Evolutionary conservation across 164 flowering plant genomes (phyloP).

Genomic region (Kingdonia uniflora): DNA sequence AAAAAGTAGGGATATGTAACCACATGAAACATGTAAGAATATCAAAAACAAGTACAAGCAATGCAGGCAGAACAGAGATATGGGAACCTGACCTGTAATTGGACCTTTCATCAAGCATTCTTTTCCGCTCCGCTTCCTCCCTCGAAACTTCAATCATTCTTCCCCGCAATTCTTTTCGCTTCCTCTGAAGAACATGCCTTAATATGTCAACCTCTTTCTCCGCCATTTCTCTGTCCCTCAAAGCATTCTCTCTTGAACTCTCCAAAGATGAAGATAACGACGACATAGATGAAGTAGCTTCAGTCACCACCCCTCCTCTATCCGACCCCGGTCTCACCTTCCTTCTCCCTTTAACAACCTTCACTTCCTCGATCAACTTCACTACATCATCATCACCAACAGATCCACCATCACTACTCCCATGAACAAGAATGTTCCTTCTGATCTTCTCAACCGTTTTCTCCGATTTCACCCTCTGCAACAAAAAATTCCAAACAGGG

Average conservation of each 20-base stretch:
- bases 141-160: conserved; percentile 88
- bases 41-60: neutral
- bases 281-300: too few relatives aligned
- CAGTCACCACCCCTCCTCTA: conserved; percentile 29
- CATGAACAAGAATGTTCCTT: conserved; percentile 80
- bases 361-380: conserved; percentile 20
- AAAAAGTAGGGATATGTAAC: too few relatives aligned
- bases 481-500: conserved; percentile 58
- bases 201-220: conserved; percentile 87
- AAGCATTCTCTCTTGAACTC: conserved; percentile 45
- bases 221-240: conserved; percentile 73
- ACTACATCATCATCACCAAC: conserved; percentile 10
- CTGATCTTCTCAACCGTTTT: conserved; percentile 79
- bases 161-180: conserved; percentile 73
- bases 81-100: conserved; percentile 66
- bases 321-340: conserved; percentile 25
- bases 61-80: too few relatives aligned
- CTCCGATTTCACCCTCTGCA: conserved; percentile 83
- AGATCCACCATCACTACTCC: conserved; percentile 24
- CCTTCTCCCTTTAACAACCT: too few relatives aligned
- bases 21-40: too few relatives aligned
- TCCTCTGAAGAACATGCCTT: conserved; percentile 69
- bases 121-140: conserved; percentile 88
- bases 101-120: conserved; percentile 86
- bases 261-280: too few relatives aligned